Conservation (phyloP, 164 flowering plant genomes). For the Dillenia suffruticosa region DNA sequence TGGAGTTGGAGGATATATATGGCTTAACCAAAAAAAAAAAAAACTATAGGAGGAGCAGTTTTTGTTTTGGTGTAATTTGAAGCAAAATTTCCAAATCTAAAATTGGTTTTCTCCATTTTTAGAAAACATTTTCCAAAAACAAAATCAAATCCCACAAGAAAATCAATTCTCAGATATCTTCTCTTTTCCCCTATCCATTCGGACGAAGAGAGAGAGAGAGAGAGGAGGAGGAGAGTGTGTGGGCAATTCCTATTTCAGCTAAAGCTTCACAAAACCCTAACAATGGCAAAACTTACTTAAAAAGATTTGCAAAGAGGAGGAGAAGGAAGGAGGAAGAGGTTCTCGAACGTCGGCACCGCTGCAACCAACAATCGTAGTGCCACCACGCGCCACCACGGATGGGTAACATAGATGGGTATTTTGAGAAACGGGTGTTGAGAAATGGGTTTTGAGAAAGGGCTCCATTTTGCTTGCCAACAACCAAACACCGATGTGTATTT, state of each 20-base stretch:
- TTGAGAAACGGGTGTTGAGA: too few relatives aligned
- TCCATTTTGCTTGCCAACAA: constrained; percentile 77
- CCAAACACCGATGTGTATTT: too few relatives aligned
- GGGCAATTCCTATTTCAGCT: constrained; percentile 8
- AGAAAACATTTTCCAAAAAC: background rate
- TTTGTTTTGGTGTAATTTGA: constrained; percentile 4
- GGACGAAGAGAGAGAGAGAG: background rate
- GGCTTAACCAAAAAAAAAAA: background rate
- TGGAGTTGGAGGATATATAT: too few relatives aligned
- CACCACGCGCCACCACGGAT: constrained; percentile 53
- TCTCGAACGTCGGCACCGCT: constrained; percentile 13
- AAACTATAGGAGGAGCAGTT: background rate
- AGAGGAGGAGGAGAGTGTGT: constrained; percentile 28
- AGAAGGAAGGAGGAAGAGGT: constrained; percentile 14
- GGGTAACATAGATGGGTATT: constrained; percentile 33
- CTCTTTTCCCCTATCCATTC: background rate
- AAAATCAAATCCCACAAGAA: background rate
- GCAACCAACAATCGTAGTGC: constrained; percentile 58
- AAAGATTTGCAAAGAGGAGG: background rate
- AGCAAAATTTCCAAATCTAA: background rate
- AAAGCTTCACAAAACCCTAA: constrained; percentile 9
- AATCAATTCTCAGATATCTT: too few relatives aligned
- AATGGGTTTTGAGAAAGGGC: constrained; percentile 71
- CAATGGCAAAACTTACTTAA: constrained; percentile 3
- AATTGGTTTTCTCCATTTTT: background rate